Evolutionary conservation across 2,329 filamentous ascomycete species (phyloP), one percentile per base, ranked within the genome.

Genomic region (Ceratocystis albifundus): DNA sequence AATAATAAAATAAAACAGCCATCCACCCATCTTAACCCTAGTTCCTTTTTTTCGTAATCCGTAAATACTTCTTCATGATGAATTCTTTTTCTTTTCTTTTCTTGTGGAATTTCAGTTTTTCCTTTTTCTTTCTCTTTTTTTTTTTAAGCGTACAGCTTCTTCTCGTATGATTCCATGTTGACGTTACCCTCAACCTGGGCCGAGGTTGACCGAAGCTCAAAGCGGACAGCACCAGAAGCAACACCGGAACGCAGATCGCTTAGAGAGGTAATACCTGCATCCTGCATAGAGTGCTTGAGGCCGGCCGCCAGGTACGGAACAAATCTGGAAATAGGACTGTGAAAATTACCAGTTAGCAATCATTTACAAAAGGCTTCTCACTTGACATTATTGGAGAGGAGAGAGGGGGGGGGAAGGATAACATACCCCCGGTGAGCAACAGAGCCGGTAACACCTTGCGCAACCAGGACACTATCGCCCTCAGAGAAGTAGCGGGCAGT

Each of bases 401-500:
- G 6, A 32, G 7, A 36, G 4, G 41, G 3, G 3, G 36, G 44
- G 53, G 46, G 6, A 32, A 8, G 46, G 15, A 46, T 30, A 64
- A 78, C 78, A 72, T 73, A 82, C 75, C 84, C 89, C 74, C 88
- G 82, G 78, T 93, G 88, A 63, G 89, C 86, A 65, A 93, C 89
- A 65, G 87, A 83, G 70, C 92, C 94, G 69, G 90, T 92, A 32
- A 99, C 94, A 79, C 94, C 94, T 80, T 99, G 94, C 22, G 94
- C 94, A 72, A 99, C 94, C 61, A 99, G 84, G 66, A 99, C 86
- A 71, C 88, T 88, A 77, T 96, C 93, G 69, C 92, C 92, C 78
- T 99, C 94, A 55, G 92, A 96, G 80, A 99, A 99, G 82, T 99
- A 99, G 69, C 94, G 88, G 57, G 94, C 94, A 69, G 95, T 97